phyloP scores from a whole-genome alignment of 2,329 filamentous ascomycete species.

The Calonectria multiphialidica region DNA sequence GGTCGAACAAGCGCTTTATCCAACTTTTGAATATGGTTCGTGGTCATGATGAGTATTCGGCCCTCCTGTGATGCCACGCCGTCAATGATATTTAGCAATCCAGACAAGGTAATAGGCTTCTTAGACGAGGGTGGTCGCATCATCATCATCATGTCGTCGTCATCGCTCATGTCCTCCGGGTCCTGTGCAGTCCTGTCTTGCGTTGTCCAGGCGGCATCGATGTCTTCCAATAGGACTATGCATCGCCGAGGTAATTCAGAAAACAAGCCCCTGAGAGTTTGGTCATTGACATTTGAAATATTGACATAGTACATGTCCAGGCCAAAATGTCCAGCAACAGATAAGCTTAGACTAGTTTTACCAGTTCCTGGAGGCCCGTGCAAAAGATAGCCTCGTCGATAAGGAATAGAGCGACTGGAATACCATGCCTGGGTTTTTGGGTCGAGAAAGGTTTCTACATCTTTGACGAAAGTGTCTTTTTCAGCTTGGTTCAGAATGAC shows the following conservation, averaged over 20 bases:
- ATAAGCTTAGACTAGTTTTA: conserved; percentile 8
- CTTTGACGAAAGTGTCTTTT: conserved; percentile 11
- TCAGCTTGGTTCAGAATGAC: conserved; percentile 6
- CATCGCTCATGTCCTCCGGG: background rate
- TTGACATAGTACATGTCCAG: conserved; percentile 8
- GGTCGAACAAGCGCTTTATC: conserved; percentile 2
- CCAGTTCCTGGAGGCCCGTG: conserved; percentile 10
- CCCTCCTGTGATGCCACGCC: conserved; percentile 77
- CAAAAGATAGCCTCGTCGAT: conserved; percentile 6
- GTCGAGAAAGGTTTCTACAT: conserved; percentile 9
- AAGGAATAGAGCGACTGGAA: background rate
- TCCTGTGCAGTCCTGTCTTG: background rate
- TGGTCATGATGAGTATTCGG: conserved; percentile 78
- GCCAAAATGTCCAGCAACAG: conserved; percentile 6
- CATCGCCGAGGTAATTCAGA: background rate
- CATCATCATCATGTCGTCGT: background rate
- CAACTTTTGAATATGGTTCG: conserved; percentile 59
- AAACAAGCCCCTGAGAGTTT: background rate
- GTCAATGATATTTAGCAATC: conserved; percentile 63
- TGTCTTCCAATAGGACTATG: conserved; percentile 1
- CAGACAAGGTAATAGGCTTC: background rate
- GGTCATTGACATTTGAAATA: background rate
- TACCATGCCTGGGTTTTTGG: conserved; percentile 7
- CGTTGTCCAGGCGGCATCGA: background rate
- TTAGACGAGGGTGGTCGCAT: background rate